Evolutionary conservation across 306 rosid species (phyloP), one percentile per base, ranked within the genome.

Genomic region (Phaseolus lunatus): DNA sequence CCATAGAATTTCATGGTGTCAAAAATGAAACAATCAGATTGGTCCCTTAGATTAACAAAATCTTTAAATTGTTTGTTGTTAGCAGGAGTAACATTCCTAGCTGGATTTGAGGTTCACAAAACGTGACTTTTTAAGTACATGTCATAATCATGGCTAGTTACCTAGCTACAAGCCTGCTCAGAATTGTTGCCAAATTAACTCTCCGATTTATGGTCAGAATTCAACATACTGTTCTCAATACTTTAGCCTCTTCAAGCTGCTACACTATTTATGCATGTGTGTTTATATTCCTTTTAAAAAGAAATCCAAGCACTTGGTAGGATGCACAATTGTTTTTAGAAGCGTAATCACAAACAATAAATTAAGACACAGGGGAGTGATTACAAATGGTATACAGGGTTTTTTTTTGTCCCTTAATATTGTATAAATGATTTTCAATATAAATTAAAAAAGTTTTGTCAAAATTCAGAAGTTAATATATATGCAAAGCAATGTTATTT

Each of bases 41-140:
- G 16, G 27, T 52, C 70, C 63, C 48, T 75, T 23, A 50, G 72
- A 44, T 84, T 75, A 79, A 27, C 9, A 4, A 75, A 74, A 45
- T 10, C 20, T 61, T 84, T 65, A 49, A 53, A 54, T 54, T 66
- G 71, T 43, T 43, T 58, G 81, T 70, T 63, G 65, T 49, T 54
- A 58, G 57, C n/a, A 61, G 66, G 19, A 74, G 53, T 73, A 75
- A 75, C 81, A 84, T 76, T 84, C 78, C 22, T 12, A 49, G 54
- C 24, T 52, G 39, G 39, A 22, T 53, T 70, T 5, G 6, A 63
- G 41, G 39, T 39, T 61, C 64, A 52, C 75, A 18, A 65, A 75
- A 73, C 79, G 54, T 76, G 79, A 27, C 33, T 2, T 62, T 77
- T 67, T 15, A 8, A 61, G 69, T 70, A 47, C 62, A 63, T 49